Conservation (phyloP, 2,329 filamentous ascomycete genomes). For the Neurospora crassa region DNA sequence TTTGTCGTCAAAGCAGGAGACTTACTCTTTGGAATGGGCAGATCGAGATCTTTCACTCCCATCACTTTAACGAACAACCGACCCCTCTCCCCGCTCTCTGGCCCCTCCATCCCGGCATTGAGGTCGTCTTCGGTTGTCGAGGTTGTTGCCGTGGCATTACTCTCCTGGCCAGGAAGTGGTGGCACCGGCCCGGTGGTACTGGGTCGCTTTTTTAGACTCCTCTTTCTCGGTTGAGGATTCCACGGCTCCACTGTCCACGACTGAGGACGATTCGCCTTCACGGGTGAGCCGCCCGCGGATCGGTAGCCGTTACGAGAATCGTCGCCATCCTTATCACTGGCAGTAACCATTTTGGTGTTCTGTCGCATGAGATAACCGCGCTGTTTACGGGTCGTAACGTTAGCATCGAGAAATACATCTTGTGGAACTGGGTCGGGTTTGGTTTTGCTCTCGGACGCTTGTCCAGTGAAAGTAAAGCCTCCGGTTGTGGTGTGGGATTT, state of each 20-base stretch:
- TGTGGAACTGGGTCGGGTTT: constrained; percentile 11
- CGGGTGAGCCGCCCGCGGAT: constrained; percentile 58
- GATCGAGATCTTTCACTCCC: constrained; percentile 88
- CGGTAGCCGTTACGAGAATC: constrained; percentile 41
- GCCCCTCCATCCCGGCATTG: constrained; percentile 44
- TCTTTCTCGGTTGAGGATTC: constrained; percentile 70
- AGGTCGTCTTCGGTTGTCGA: constrained; percentile 62
- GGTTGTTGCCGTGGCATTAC: constrained; percentile 59
- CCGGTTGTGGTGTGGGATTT: constrained; percentile 13
- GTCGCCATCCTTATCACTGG: constrained; percentile 65
- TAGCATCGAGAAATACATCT: constrained; percentile 41
- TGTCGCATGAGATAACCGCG: constrained; percentile 98
- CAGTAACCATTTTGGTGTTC: constrained; percentile 93
- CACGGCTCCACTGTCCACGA: constrained; percentile 97
- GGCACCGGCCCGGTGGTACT: constrained; percentile 56
- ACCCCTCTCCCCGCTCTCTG: constrained; percentile 79
- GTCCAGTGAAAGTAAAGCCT: constrained; percentile 27
- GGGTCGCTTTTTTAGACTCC: constrained; percentile 51
- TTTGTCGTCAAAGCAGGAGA: constrained; percentile 7
- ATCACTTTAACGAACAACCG: constrained; percentile 97
- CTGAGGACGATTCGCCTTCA: constrained; percentile 71
- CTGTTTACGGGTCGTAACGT: constrained; percentile 58
- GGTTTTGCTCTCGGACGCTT: constrained; percentile 31
- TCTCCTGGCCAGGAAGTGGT: constrained; percentile 79
- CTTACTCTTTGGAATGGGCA: constrained; percentile 84